These are phyloP conservation scores for Leishmania martiniquensis DNA, from an alignment of 208 protist genomes.

Conservation along the genomic window DNA sequence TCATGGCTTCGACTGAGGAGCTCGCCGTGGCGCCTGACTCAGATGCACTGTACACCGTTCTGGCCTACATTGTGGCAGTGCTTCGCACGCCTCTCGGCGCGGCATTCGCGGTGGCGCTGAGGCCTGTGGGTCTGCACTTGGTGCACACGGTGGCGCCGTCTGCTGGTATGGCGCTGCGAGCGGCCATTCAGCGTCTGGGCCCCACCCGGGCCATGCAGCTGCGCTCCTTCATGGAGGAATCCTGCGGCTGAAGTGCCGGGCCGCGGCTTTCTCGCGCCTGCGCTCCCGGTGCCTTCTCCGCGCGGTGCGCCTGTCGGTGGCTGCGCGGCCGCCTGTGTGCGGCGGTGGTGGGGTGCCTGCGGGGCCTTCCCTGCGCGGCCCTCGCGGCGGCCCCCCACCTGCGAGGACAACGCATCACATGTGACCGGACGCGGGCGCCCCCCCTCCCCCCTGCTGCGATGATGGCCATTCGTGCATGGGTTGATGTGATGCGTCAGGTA, in stretches of 20 bases:
- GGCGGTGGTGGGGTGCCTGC: not conserved
- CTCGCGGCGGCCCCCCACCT: not conserved
- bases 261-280: not conserved
- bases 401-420: not conserved
- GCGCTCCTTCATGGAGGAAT: conserved; percentile 69
- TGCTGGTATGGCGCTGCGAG: conserved; percentile 39
- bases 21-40: conserved; percentile 5
- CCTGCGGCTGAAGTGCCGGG: conserved; percentile 17
- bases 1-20: not conserved
- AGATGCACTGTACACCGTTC: conserved; percentile 14
- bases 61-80: conserved; percentile 40
- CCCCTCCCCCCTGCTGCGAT: not conserved
- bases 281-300: not conserved
- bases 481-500: not conserved
- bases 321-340: not conserved
- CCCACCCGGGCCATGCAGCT: conserved; percentile 41
- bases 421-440: not conserved
- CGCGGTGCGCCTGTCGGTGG: not conserved
- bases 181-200: conserved; percentile 54
- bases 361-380: not conserved
- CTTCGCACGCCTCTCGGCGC: conserved; percentile 19
- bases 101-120: conserved; percentile 28
- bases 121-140: conserved; percentile 39
- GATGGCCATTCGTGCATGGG: not conserved
- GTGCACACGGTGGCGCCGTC: conserved; percentile 37